phyloP scores from a whole-genome alignment of 257 asterid genomes.

The Sherardia arvensis region DNA sequence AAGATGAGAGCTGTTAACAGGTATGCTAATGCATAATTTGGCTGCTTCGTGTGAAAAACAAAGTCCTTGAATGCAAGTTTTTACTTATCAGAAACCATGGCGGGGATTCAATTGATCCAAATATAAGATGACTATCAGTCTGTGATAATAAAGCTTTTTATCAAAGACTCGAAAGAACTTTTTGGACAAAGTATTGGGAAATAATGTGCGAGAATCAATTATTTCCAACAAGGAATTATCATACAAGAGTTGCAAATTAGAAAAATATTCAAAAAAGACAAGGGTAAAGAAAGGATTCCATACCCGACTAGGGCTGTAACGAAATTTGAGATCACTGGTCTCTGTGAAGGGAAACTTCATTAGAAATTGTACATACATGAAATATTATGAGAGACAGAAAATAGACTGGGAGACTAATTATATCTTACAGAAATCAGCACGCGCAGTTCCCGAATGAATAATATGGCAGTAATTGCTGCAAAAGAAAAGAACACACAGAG shows the following conservation, averaged over 20 bases:
- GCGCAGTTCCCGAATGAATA: constrained; percentile 64
- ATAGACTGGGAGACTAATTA: neutral
- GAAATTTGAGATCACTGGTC: constrained; percentile 38
- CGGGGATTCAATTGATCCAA: neutral
- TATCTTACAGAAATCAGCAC: constrained; percentile 45
- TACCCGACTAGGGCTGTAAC: constrained; percentile 61
- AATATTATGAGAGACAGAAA: neutral
- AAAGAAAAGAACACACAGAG: constrained; percentile 3
- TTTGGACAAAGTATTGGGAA: neutral
- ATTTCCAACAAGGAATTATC: neutral
- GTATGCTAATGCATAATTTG: neutral
- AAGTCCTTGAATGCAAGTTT: neutral
- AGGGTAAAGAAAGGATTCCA: neutral
- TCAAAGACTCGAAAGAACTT: neutral
- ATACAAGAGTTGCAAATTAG: neutral
- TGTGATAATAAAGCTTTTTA: neutral
- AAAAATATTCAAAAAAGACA: no score
- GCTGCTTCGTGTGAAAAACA: neutral
- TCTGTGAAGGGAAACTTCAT: constrained; percentile 46
- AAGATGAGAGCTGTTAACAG: neutral
- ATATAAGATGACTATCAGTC: neutral
- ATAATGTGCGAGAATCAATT: neutral
- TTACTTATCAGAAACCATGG: neutral
- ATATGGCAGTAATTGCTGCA: constrained; percentile 77
- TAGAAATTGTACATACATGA: constrained; percentile 6